These are phyloP conservation scores for Hsuehochloa calcarea DNA, from an alignment of 176 grass and related monocot genomes.

Conservation along the genomic window DNA sequence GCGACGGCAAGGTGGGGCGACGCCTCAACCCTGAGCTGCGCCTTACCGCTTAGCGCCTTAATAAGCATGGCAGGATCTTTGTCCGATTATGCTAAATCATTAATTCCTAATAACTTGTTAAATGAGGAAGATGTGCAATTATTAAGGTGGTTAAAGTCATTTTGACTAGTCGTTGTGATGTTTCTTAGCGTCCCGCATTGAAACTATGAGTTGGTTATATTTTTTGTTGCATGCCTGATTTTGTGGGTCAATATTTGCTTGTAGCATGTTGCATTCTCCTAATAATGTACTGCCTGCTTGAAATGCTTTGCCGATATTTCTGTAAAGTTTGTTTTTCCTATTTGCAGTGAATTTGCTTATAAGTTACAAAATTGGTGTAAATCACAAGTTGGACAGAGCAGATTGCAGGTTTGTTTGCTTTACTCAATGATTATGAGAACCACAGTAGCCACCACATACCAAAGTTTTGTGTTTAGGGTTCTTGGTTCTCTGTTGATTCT, in stretches of 20 bases:
- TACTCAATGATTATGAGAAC: background rate
- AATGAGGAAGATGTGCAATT: constrained; percentile 85
- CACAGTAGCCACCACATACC: background rate
- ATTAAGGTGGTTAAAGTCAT: constrained; percentile 61
- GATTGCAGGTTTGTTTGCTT: constrained; percentile 56
- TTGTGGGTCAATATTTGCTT: constrained; percentile 7
- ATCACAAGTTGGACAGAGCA: constrained; percentile 44
- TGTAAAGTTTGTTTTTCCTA: constrained; percentile 27
- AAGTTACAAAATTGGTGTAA: constrained; percentile 63
- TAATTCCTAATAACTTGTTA: constrained; percentile 77
- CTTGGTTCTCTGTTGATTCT: background rate
- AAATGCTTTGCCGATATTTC: background rate
- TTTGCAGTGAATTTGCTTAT: constrained; percentile 78
- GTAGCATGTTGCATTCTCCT: background rate
- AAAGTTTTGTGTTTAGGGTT: background rate
- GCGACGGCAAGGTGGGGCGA: too few relatives aligned
- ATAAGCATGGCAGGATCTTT: constrained; percentile 91
- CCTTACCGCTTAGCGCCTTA: too few relatives aligned
- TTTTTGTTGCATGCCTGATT: constrained; percentile 24
- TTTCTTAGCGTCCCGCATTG: background rate
- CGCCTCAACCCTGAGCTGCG: too few relatives aligned
- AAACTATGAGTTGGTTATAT: background rate
- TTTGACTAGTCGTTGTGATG: constrained; percentile 8
- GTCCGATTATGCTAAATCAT: constrained; percentile 66
- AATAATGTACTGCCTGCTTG: background rate